Evolutionary conservation across 306 rosid genomes (phyloP), one percentile per base, ranked within the genome.

Genomic region (Inga laurina): DNA sequence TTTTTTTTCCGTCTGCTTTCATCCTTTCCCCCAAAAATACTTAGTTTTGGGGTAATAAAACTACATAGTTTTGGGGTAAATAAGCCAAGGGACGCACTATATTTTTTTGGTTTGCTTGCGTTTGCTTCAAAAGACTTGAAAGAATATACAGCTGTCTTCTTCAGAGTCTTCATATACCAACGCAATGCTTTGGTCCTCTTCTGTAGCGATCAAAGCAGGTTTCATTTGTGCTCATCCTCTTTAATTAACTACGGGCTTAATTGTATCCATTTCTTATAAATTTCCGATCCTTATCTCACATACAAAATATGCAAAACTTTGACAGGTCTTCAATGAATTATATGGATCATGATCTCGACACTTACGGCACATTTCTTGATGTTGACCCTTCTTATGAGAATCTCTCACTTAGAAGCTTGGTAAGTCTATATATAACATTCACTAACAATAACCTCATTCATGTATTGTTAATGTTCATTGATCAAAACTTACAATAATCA

Each of bases 131-230:
- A 88, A 77, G 94, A 88, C n/a, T 77, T 93, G 85, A 59, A 89
- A 82, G 98, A 93, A 81, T 81, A 87, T 79, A 94, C 98, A 3
- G 91, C 97, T 27, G 83, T 94, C 4, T 94, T 88, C 87, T 94
- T 88, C 24, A 91, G 90, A 84, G 85, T 94, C 72, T 91, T 88
- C 89, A 89, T 22, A 81, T 22, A 24, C 39, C 82, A 82, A 10
- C 4, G 82, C 52, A 91, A 93, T 65, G 35, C 85, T 71, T 86
- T 90, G 83, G 94, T 91, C 48, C 89, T 95, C 5, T 18, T 89
- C 32, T 90, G 98, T 82, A 93, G 97, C 75, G 94, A 94, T 62
- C 96, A 92, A 83, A 94, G 92, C 93, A 93, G 93, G 97, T 93
- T 45, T 77, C 59, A 45, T 45, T 45, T 46, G 51, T 9, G 51